Conservation (phyloP, 768 basidiomycete genomes). For the Cantharellus cinnabarinus region DNA sequence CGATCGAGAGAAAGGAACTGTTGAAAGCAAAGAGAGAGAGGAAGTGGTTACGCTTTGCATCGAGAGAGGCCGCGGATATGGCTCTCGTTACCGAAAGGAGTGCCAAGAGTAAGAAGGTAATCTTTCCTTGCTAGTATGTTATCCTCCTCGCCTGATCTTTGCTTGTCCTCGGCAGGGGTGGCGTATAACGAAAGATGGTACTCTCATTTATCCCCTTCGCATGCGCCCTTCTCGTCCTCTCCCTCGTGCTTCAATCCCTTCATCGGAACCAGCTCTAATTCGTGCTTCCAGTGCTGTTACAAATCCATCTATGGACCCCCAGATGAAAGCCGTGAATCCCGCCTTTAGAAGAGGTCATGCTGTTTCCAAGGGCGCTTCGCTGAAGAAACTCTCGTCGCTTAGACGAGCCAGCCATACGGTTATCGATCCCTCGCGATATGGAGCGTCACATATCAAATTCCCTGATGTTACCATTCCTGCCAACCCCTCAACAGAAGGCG, state of each 20-base stretch:
- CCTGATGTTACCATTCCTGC: neutral
- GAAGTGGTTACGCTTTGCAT: slow-evolving; percentile 2
- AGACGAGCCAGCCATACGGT: slow-evolving; percentile 36
- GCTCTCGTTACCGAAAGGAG: slow-evolving; percentile 39
- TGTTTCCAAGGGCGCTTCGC: slow-evolving; percentile 22
- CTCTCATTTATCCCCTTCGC: slow-evolving; percentile 41
- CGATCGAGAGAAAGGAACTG: slow-evolving; percentile 16
- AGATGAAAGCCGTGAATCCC: neutral
- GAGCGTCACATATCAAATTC: slow-evolving; percentile 36
- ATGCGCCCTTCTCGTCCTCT: slow-evolving; percentile 54
- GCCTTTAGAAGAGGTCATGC: too few relatives aligned
- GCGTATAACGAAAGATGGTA: slow-evolving; percentile 46
- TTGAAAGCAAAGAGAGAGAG: slow-evolving; percentile 3
- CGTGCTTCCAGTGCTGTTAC: slow-evolving; percentile 1
- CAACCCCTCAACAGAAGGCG: neutral
- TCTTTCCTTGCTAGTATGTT: neutral
- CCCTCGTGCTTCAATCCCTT: slow-evolving; percentile 12
- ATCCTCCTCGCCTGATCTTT: neutral
- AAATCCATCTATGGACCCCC: slow-evolving; percentile 1
- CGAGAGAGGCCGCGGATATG: slow-evolving; percentile 40
- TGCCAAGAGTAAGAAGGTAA: slow-evolving; percentile 21
- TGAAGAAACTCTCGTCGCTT: slow-evolving; percentile 28
- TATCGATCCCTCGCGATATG: slow-evolving; percentile 58
- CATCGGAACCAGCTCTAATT: neutral
- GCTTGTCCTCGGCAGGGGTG: slow-evolving; percentile 26